These are phyloP conservation scores for Solanum corneliomulleri DNA, from an alignment of 257 asterid genomes.

Conservation along the genomic window DNA sequence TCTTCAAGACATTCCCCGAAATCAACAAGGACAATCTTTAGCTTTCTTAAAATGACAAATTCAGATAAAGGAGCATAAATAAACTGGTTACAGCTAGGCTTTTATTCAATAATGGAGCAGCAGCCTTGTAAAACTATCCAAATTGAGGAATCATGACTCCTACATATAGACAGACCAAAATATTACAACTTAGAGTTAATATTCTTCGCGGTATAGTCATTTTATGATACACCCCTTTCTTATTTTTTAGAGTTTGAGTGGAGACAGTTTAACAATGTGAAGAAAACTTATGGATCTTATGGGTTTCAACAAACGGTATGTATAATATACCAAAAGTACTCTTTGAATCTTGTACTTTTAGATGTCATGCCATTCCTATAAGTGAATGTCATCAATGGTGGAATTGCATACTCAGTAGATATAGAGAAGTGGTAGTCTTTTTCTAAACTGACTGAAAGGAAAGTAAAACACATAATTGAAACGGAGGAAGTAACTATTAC, in stretches of 20 bases:
- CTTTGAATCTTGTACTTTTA: not conserved
- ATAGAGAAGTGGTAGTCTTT: not conserved
- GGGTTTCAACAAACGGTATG: not conserved
- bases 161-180: not conserved
- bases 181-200: not conserved
- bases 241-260: not conserved
- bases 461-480: not conserved
- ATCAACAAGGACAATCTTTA: not conserved
- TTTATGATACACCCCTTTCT: not conserved
- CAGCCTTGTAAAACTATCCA: not conserved
- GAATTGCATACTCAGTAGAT: not conserved
- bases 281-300: not conserved
- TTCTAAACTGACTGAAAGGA: not conserved
- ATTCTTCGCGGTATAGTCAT: not conserved
- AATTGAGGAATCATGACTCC: not conserved
- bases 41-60: not conserved
- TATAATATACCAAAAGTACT: not conserved
- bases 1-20: not conserved
- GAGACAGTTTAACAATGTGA: not conserved
- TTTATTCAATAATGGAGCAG: not conserved
- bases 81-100: not conserved
- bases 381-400: not conserved
- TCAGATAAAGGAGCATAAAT: not conserved
- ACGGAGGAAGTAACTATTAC: not conserved
- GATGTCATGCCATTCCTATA: not conserved